A percentile compares a stretch with the other conserved stretches of the same genome.
Evolutionary conservation across 306 rosid genomes (phyloP).

Genomic region (Malus orientalis): DNA sequence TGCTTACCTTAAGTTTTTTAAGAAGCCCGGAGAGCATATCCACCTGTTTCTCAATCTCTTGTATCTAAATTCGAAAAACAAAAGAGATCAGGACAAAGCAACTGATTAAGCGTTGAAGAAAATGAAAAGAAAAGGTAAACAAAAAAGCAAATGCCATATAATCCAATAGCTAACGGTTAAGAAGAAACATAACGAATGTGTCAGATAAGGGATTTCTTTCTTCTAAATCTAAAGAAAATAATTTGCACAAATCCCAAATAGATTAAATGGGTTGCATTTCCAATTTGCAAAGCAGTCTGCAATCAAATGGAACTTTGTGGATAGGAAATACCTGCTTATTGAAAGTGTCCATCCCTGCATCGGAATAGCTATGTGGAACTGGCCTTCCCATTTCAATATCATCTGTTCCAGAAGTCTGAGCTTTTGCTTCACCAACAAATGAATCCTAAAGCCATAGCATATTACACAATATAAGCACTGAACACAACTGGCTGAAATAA

Average conservation of each 20-base stretch:
- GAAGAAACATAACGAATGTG: not conserved
- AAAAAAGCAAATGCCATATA: not conserved
- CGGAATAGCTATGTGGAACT: slow-evolving; percentile 31
- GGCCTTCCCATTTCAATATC: slow-evolving; percentile 88
- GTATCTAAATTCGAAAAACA: slow-evolving; percentile 37
- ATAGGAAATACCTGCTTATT: slow-evolving; percentile 66
- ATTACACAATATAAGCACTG: not conserved
- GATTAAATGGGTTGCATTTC: not conserved
- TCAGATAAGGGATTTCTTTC: not conserved
- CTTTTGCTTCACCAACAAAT: slow-evolving; percentile 50
- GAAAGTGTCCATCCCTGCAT: slow-evolving; percentile 67
- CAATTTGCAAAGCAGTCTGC: not conserved
- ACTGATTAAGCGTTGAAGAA: not conserved
- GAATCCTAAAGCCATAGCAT: slow-evolving; percentile 56
- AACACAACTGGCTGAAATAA: slow-evolving; percentile 11
- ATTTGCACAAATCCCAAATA: not conserved
- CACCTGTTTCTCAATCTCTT: slow-evolving; percentile 65
- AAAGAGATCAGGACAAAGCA: not conserved
- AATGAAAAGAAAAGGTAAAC: not conserved
- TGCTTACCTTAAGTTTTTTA: slow-evolving; percentile 63
- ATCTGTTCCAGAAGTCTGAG: slow-evolving; percentile 55
- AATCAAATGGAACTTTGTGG: not conserved
- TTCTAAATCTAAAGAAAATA: not conserved
- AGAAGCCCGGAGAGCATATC: slow-evolving; percentile 61
- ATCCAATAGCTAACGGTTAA: not conserved